phyloP scores from a whole-genome alignment of 371 early-diverging fungal species.

The Choanephora cucurbitarum region DNA sequence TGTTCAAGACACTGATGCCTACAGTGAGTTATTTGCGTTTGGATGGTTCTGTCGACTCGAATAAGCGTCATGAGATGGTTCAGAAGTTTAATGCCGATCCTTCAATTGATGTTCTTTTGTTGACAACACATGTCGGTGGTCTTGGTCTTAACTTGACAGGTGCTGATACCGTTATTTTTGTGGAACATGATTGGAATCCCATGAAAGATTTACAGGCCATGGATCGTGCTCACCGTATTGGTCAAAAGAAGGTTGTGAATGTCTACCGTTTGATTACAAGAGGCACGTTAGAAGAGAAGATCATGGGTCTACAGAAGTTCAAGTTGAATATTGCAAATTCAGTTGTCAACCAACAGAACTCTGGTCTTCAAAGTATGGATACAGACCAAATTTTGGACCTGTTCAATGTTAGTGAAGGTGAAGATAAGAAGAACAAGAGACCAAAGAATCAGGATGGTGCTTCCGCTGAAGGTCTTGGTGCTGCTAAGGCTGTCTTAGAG shows the following conservation, averaged over 20 bases:
- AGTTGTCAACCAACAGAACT: constrained; percentile 97
- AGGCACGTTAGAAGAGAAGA: constrained; percentile 94
- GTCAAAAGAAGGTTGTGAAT: constrained; percentile 98
- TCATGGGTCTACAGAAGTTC: constrained; percentile 98
- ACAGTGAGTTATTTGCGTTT: constrained; percentile 92
- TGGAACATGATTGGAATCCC: constrained; percentile 99
- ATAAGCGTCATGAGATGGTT: constrained; percentile 88
- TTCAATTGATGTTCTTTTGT: constrained; percentile 91
- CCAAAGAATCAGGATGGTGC: constrained; percentile 23
- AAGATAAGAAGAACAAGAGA: constrained; percentile 40
- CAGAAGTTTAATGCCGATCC: constrained; percentile 95
- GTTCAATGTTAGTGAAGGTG: constrained; percentile 69
- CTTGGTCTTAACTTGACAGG: constrained; percentile 98
- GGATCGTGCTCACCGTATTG: constrained; percentile 97
- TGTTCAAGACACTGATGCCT: constrained; percentile 84
- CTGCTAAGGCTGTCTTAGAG: constrained; percentile 82
- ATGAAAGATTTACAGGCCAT: constrained; percentile 97
- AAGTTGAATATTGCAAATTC: constrained; percentile 98
- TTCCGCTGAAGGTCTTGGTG: constrained; percentile 31
- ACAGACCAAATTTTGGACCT: constrained; percentile 93
- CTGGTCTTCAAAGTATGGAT: constrained; percentile 90
- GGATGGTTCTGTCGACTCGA: constrained; percentile 93
- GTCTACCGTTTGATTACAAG: constrained; percentile 92
- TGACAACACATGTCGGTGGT: constrained; percentile 99
- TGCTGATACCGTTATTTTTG: constrained; percentile 99